Evolutionary conservation across 345 rosid species (phyloP), one percentile per base, ranked within the genome.

Genomic region (Acer campestre): DNA sequence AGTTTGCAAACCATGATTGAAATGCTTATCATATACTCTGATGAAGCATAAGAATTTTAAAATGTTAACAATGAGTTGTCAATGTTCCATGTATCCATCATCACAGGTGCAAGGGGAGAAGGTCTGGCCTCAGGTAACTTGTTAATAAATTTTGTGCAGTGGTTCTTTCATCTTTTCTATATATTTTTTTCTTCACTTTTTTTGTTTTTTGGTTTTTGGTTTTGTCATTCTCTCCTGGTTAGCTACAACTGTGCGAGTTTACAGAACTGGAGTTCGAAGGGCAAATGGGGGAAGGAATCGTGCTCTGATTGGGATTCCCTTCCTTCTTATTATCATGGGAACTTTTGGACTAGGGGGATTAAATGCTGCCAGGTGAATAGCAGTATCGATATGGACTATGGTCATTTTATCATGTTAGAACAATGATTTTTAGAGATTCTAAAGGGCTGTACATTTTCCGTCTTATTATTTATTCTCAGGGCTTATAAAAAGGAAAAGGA

Each of bases 301-400:
- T 14, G 81, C 85, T 53, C 78, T 90, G 80, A 81, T 92, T 70
- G 71, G 85, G 73, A 76, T 91, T 55, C 98, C 95, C 22, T 90
- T 93, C 79, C 77, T 88, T 48, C 63, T 90, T 29, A 89, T 91
- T 68, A 85, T 90, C 55, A 74, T 88, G 64, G 94, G 94, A 67
- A 92, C 98, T 12, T 76, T 92, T 62, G 94, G 93, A 51, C 88
- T 92, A 0, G 99, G 97, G 61, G 91, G 92, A 58, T 76, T 89
- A 40, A 88, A 84, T 69, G 95, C 90, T 75, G 78, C 86, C 84
- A 92, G 94, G 98, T 95, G 65, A 38, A 46, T 73, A 63, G 38
- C 70, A 65, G 2, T 40, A 59, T 68, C 61, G 18, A 13, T 62
- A 46, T 53, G 23, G 20, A 61, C 9, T 25, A 51, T 38, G 0